These are phyloP conservation scores for Chaetomium sp. DNA, from an alignment of 2,329 filamentous ascomycete species.

Conservation along the genomic window DNA sequence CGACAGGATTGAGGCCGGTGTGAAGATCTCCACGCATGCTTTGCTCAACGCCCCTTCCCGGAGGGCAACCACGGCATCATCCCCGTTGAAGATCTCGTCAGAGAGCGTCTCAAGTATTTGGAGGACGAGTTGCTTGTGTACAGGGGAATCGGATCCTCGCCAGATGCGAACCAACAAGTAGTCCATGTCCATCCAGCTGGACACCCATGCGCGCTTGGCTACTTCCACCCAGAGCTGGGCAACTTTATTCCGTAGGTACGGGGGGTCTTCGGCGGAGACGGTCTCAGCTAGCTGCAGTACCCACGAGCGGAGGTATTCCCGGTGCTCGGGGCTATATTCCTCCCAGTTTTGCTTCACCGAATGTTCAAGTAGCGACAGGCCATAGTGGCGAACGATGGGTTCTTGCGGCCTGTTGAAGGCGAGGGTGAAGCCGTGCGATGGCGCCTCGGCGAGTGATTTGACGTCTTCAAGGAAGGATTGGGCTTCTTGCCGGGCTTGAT, in stretches of 20 bases:
- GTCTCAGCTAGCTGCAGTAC: slow-evolving; percentile 71
- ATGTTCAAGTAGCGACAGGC: slow-evolving; percentile 84
- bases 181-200: slow-evolving; percentile 95
- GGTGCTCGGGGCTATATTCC: slow-evolving; percentile 63
- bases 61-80: slow-evolving; percentile 78
- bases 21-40: slow-evolving; percentile 90
- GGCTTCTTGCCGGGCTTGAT: slow-evolving; percentile 74
- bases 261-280: slow-evolving; percentile 64
- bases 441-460: slow-evolving; percentile 72
- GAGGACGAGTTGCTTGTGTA: slow-evolving; percentile 78
- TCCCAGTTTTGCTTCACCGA: slow-evolving; percentile 81
- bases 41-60: slow-evolving; percentile 79
- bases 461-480: slow-evolving; percentile 79
- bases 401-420: slow-evolving; percentile 69
- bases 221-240: slow-evolving; percentile 92
- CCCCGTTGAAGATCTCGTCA: slow-evolving; percentile 87
- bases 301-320: slow-evolving; percentile 63
- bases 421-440: slow-evolving; percentile 76
- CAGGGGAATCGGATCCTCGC: slow-evolving; percentile 58
- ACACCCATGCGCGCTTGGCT: slow-evolving; percentile 87
- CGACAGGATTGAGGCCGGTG: slow-evolving; percentile 65
- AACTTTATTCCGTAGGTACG: slow-evolving; percentile 87
- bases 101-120: slow-evolving; percentile 85
- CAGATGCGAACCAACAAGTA: slow-evolving; percentile 73
- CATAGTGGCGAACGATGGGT: slow-evolving; percentile 84